Evolutionary conservation across 2,329 filamentous ascomycete genomes (phyloP), one percentile per base, ranked within the genome.

Genomic region (Penicillium vulpinum): DNA sequence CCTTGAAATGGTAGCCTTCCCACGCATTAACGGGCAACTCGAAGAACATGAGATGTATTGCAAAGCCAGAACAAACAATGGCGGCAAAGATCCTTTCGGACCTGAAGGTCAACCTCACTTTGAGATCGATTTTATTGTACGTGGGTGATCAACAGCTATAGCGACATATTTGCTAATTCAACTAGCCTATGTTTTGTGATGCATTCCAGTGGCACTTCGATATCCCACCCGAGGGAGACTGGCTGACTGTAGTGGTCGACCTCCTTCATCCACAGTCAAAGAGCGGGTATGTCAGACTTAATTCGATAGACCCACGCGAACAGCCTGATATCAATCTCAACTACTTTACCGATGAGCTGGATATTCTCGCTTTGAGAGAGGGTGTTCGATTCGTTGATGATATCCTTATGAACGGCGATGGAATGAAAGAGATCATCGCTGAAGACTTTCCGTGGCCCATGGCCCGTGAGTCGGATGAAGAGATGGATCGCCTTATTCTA

Each of bases 21-120:
- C 62, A 16, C 62, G 62, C 4, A 59, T 63, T 22, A 60, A 63
- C n/a, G 41, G 51, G 7, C 49, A 46, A 2, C 73, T 87, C 0
- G 75, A 80, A 51, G 77, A 75, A 40, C 74, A 75, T 52, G 68
- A 72, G 2, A 75, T 77, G 43, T 87, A 85, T 61, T 65, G 67
- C 5, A 71, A 70, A 21, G 71, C 67, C 45, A 77, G 77, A 57
- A 67, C 65, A 6, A 61, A 63, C 6, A 79, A 80, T 55, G 73
- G 71, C 13, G 71, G 70, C 11, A 53, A 69, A 0, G 83, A 85
- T 51, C 82, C 82, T 4, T 85, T 85, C 60, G 77, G 77, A 2
- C 82, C 83, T 0, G 74, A 69, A 15, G 83, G 82, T 2, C 82
- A 85, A 66, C 83, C 83, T 35, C 83, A 85, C 60, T 85, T 85